Evolutionary conservation across 148 eudicot species (phyloP).

Genomic region (Cornus controversa): DNA sequence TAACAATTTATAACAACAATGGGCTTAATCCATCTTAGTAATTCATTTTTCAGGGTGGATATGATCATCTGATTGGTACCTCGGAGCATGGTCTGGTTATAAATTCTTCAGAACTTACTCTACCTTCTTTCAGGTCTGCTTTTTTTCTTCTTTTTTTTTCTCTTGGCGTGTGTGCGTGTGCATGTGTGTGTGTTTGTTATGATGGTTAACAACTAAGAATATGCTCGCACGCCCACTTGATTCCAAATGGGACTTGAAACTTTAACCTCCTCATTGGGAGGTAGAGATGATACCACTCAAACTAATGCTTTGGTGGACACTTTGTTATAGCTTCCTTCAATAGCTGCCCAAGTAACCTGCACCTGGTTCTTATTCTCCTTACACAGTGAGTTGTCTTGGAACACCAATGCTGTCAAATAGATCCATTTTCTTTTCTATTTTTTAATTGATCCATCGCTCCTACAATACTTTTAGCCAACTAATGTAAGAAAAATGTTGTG

Average conservation of each 20-base stretch:
- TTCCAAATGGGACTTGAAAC: too few species aligned
- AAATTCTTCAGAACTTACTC: conserved; percentile 73
- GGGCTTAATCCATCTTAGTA: conserved; percentile 5
- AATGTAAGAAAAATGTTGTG: background rate
- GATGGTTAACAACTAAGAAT: too few species aligned
- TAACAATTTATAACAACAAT: background rate
- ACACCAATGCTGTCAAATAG: background rate
- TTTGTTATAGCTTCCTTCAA: background rate
- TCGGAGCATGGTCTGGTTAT: conserved; percentile 87
- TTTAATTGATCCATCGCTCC: too few species aligned
- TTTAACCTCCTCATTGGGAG: too few species aligned
- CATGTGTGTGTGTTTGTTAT: too few species aligned
- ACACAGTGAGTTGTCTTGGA: background rate
- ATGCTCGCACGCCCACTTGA: too few species aligned
- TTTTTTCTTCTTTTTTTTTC: background rate
- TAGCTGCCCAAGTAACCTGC: background rate
- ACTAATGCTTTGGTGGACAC: background rate
- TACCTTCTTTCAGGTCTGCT: conserved; percentile 81
- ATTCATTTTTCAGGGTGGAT: conserved; percentile 61
- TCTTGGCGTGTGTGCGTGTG: too few species aligned
- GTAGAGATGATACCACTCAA: too few species aligned
- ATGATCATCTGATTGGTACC: conserved; percentile 93
- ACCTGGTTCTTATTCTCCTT: background rate
- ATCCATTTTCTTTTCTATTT: background rate
- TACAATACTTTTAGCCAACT: too few species aligned